Percentiles rank a stretch among this genome's conserved stretches.
These are phyloP conservation scores for Dactylonectria macrodidyma DNA, from an alignment of 2,329 filamentous ascomycete genomes.

Conservation along the genomic window DNA sequence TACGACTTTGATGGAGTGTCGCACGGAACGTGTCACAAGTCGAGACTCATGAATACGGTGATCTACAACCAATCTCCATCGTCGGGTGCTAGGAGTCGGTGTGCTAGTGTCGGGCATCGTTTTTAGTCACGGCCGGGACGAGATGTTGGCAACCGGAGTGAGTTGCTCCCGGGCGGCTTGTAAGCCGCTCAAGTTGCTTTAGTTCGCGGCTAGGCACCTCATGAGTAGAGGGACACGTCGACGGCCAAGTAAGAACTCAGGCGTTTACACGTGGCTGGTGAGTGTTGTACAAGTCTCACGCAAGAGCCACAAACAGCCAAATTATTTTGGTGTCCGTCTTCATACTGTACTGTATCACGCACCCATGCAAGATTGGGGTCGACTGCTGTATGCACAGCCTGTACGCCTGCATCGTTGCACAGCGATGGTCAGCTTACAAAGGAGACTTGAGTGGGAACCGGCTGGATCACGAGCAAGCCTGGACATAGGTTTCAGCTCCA, in stretches of 20 bases:
- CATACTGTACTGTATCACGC: slow-evolving; percentile 1
- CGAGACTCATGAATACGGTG: slow-evolving; percentile 17
- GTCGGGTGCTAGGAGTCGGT: slow-evolving; percentile 5
- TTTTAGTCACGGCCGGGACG: not conserved
- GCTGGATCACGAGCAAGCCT: slow-evolving; percentile 29
- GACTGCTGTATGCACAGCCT: slow-evolving; percentile 10
- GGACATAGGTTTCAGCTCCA: slow-evolving; percentile 34
- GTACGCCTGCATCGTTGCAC: slow-evolving; percentile 17
- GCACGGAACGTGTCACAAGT: slow-evolving; percentile 13
- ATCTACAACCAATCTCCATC: slow-evolving; percentile 3
- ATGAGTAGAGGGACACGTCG: slow-evolving; percentile 22
- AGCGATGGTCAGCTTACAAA: slow-evolving; percentile 11
- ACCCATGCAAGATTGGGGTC: slow-evolving; percentile 2
- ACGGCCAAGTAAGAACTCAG: slow-evolving; percentile 15
- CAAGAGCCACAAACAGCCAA: not conserved
- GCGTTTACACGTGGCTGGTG: slow-evolving; percentile 24
- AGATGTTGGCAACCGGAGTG: slow-evolving; percentile 12
- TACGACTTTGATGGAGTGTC: slow-evolving; percentile 22
- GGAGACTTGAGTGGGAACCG: slow-evolving; percentile 27
- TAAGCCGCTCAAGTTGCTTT: not conserved
- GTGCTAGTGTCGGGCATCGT: slow-evolving; percentile 1
- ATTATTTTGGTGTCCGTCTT: not conserved
- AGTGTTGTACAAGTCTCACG: slow-evolving; percentile 4
- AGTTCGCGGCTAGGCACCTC: slow-evolving; percentile 15
- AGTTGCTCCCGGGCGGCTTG: slow-evolving; percentile 6